Evolutionary conservation across 768 basidiomycete genomes (phyloP).

Genomic region (Tephrocybe rancida): DNA sequence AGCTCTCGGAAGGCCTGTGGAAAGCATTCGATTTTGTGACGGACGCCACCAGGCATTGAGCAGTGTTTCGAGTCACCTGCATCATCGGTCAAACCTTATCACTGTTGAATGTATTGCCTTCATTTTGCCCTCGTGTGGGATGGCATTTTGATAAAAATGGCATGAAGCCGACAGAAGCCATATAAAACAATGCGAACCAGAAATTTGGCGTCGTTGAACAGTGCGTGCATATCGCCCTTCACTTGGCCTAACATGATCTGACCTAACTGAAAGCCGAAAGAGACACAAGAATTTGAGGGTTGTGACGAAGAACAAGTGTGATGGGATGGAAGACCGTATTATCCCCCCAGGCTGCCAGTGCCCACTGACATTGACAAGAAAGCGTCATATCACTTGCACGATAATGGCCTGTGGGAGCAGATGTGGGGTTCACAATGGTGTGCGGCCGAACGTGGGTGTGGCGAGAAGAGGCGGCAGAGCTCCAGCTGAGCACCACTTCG

Average conservation of each 20-base stretch:
- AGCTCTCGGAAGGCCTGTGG: background rate
- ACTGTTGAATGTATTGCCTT: background rate
- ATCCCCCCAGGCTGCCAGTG: background rate
- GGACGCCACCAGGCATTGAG: slow-evolving; percentile 1
- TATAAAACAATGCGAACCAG: background rate
- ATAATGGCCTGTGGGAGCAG: too few species aligned
- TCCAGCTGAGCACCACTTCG: too few species aligned
- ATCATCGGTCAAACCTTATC: slow-evolving; percentile 1
- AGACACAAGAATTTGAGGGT: background rate
- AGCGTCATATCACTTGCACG: background rate
- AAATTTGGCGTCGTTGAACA: background rate
- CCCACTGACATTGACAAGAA: background rate
- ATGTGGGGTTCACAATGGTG: too few species aligned
- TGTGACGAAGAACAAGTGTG: background rate
- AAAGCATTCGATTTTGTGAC: background rate
- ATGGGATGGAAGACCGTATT: background rate
- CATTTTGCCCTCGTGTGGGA: background rate
- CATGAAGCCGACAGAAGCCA: background rate
- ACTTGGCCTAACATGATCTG: background rate
- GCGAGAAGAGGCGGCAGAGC: too few species aligned
- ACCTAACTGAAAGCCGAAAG: background rate
- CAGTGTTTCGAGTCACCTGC: background rate
- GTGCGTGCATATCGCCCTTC: background rate
- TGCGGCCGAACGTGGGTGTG: too few species aligned
- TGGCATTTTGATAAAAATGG: background rate